Evolutionary conservation across 2,329 filamentous ascomycete genomes (phyloP).

Genomic region (Westerdykella sp.): DNA sequence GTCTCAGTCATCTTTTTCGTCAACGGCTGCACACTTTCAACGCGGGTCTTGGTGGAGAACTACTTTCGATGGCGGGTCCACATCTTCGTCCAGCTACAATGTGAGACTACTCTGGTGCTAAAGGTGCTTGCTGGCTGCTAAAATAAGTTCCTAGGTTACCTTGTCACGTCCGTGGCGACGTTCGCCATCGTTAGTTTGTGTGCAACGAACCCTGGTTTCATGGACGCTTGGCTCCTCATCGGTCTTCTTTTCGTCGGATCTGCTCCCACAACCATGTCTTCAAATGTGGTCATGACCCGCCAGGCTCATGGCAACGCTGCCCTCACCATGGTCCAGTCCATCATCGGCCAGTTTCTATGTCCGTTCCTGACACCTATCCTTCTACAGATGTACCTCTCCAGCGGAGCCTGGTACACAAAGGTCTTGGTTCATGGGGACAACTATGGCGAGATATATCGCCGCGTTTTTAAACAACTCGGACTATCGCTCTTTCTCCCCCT

Average conservation of each 20-base stretch:
- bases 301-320: slow-evolving; percentile 57
- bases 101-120: slow-evolving; percentile 16
- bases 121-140: no score
- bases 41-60: slow-evolving; percentile 55
- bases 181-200: slow-evolving; percentile 51
- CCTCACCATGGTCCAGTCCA: slow-evolving; percentile 53
- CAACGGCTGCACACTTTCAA: slow-evolving; percentile 63
- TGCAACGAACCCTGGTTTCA: slow-evolving; percentile 44
- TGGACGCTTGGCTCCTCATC: slow-evolving; percentile 59
- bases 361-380: slow-evolving; percentile 61
- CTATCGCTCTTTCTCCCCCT: slow-evolving; percentile 62
- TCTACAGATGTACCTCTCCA: slow-evolving; percentile 55
- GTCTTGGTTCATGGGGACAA: slow-evolving; percentile 51
- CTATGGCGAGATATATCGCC: slow-evolving; percentile 56
- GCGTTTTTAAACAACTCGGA: slow-evolving; percentile 63
- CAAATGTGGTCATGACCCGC: slow-evolving; percentile 68
- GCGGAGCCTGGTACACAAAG: slow-evolving; percentile 49
- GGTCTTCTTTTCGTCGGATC: slow-evolving; percentile 63
- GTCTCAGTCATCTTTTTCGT: slow-evolving; percentile 66
- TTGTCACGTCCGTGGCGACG: slow-evolving; percentile 59
- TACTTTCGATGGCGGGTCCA: slow-evolving; percentile 63
- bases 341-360: slow-evolving; percentile 63
- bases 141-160: slow-evolving; percentile 37
- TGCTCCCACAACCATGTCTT: slow-evolving; percentile 66
- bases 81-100: slow-evolving; percentile 59